Percentiles rank a stretch among this genome's conserved stretches.
Evolutionary conservation across 2,329 filamentous ascomycete genomes (phyloP).

Genomic region (Aspergillus oerlinghausenensis): DNA sequence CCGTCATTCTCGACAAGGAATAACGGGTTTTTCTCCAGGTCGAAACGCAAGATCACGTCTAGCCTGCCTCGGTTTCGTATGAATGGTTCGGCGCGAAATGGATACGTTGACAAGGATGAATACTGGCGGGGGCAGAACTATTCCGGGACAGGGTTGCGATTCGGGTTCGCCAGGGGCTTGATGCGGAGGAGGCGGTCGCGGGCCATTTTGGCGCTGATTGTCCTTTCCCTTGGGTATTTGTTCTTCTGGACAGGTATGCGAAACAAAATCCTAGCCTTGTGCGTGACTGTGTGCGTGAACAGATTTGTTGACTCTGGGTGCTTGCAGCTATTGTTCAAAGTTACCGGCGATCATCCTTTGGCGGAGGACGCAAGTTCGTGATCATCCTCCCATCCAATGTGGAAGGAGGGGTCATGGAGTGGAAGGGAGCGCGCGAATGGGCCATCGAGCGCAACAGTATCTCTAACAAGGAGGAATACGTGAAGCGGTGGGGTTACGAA

Average conservation of each 20-base stretch:
- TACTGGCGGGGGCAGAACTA: constrained; percentile 54
- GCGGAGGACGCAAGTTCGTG: constrained; percentile 85
- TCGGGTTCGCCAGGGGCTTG: constrained; percentile 44
- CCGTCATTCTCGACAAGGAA: constrained; percentile 76
- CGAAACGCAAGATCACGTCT: constrained; percentile 75
- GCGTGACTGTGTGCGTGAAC: constrained; percentile 8
- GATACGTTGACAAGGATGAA: constrained; percentile 68
- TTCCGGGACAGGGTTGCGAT: constrained; percentile 28
- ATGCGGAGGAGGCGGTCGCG: constrained; percentile 63
- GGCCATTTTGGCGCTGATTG: constrained; percentile 53
- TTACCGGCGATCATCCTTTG: constrained; percentile 70
- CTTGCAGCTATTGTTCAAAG: constrained; percentile 53
- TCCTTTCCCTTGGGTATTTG: constrained; percentile 59
- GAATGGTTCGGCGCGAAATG: constrained; percentile 25
- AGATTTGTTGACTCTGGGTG: constrained; percentile 11
- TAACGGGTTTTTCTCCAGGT: constrained; percentile 80
- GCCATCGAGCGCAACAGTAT: constrained; percentile 96
- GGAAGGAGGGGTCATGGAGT: constrained; percentile 97
- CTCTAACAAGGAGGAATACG: constrained; percentile 89
- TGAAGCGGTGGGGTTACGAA: constrained; percentile 84
- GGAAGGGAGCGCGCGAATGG: constrained; percentile 97
- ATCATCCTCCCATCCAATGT: constrained; percentile 91
- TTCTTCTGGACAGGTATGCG: constrained; percentile 67
- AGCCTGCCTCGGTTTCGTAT: constrained; percentile 70
- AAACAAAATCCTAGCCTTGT: background rate